phyloP scores from a whole-genome alignment of 2,329 filamentous ascomycete species.

The Ilyonectria sp. region DNA sequence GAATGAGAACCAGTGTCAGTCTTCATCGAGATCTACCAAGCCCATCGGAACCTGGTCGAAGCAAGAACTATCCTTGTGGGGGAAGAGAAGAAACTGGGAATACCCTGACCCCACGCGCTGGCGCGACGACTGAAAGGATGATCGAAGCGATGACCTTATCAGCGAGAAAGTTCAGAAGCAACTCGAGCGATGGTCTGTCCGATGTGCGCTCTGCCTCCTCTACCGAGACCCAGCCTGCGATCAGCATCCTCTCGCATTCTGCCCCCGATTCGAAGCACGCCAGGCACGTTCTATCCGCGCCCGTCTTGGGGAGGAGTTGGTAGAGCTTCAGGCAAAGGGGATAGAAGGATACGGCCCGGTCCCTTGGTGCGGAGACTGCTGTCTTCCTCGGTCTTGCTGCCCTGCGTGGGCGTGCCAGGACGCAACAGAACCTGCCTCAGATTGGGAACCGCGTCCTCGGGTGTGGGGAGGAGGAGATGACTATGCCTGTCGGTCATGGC shows the following conservation, averaged over 20 bases:
- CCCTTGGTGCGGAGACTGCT: constrained; percentile 1
- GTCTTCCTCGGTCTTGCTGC: not conserved
- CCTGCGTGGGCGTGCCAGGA: not conserved
- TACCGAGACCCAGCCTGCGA: not conserved
- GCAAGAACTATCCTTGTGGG: not conserved
- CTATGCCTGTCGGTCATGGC: not conserved
- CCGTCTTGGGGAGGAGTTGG: not conserved
- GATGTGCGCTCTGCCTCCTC: constrained; percentile 5
- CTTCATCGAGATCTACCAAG: constrained; percentile 21
- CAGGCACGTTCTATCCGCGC: not conserved
- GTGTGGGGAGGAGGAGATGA: constrained; percentile 10
- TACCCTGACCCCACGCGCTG: not conserved
- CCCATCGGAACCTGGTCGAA: not conserved
- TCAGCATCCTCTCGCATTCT: not conserved
- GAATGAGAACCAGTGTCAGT: too few species aligned
- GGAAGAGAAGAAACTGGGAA: not conserved
- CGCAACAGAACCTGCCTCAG: not conserved
- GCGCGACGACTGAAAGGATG: not conserved
- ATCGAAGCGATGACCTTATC: not conserved
- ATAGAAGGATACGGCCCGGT: constrained; percentile 1
- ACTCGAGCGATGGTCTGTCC: constrained; percentile 4
- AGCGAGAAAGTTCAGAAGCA: constrained; percentile 1
- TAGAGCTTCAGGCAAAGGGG: not conserved
- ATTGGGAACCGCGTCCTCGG: not conserved
- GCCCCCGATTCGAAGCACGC: not conserved